Base-by-base conservation (phyloP, 768 basidiomycete species). In the Crassisporium funariophilum region DNA sequence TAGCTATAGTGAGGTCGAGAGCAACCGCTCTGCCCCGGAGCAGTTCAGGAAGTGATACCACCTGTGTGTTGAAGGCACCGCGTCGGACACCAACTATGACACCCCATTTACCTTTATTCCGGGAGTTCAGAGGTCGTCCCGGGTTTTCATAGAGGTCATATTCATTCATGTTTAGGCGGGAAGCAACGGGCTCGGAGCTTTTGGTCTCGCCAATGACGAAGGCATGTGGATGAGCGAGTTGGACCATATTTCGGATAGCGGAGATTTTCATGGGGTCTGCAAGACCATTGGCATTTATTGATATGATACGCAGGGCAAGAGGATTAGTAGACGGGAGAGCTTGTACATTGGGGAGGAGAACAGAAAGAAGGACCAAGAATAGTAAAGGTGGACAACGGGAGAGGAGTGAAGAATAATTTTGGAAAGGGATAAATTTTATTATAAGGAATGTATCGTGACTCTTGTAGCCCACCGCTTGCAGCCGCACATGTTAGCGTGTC, bases 1-100 rank as follows among this genome's bases (percentile, higher is more conserved):
- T 61, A 3, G 42, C 53, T 0, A 63, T 43, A 1, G 53, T 41
- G 2, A 65, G 19, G 31, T 65, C 63, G 3, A 61, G 41, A 6
- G 50, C 56, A 4, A 62, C 33, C 0, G 52, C 45, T 12, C 63
- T 41, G 6, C 64, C 61, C 13, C 45, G 35, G 2, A 65, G 55
- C 4, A 49, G 22, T n/a, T 39, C 25, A 9, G 31, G 43, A 22
- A 54, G 19, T 1, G 41, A 27, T 8, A 52, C 29, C 8, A 22
- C 10, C 11, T 42, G 54, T 6, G 41, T n/a, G n/a, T 38, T 45
- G 22, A 40, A 44, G 7, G 50, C 15, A 34, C 43, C 54, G 13
- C 41, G 36, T 4, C 48, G 46, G 8, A 61, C 16, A 4, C 48
- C 53, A 8, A 57, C 37, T n/a, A 54, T 38, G 4, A 56, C 41